A percentile compares a stretch with the other conserved stretches of the same genome.
phyloP scores from a whole-genome alignment of 179 eudicot species.

The Heliamphora pulchella region DNA sequence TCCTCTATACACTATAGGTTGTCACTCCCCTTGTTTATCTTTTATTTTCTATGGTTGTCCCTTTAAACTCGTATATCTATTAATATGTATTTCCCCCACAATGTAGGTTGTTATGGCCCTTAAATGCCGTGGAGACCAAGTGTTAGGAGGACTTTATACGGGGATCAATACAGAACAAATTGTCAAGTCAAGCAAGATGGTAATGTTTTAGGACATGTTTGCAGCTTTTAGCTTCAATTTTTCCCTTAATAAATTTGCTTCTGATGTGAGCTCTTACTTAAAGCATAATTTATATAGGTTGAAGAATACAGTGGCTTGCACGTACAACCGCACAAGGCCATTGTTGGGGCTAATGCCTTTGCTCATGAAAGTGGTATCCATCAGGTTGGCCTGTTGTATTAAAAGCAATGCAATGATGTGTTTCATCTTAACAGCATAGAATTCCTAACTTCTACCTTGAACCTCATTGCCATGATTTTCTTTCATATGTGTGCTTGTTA shows the following conservation, averaged over 20 bases:
- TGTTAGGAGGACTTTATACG: slow-evolving; percentile 69
- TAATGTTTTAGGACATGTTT: slow-evolving; percentile 16
- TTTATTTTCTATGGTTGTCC: not conserved
- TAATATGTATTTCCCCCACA: not conserved
- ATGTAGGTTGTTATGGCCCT: slow-evolving; percentile 86
- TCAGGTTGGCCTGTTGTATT: slow-evolving; percentile 49
- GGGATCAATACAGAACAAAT: slow-evolving; percentile 76
- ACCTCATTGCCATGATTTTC: not conserved
- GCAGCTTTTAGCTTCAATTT: not conserved
- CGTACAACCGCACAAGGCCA: slow-evolving; percentile 93
- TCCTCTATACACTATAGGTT: not conserved
- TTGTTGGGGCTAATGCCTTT: slow-evolving; percentile 97
- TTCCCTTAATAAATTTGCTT: slow-evolving; percentile 4
- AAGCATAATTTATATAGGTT: slow-evolving; percentile 38
- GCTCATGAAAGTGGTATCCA: slow-evolving; percentile 98
- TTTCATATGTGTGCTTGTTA: not conserved
- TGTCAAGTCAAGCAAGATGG: slow-evolving; percentile 92
- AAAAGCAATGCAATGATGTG: not conserved
- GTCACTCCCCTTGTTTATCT: not conserved
- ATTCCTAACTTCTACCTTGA: not conserved
- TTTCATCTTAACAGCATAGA: not conserved
- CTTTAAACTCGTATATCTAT: not conserved
- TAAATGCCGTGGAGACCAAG: slow-evolving; percentile 67
- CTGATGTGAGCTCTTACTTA: not conserved
- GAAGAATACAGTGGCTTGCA: slow-evolving; percentile 79